Conservation (phyloP, 2,329 filamentous ascomycete species). For the Cercospora brassicicola region DNA sequence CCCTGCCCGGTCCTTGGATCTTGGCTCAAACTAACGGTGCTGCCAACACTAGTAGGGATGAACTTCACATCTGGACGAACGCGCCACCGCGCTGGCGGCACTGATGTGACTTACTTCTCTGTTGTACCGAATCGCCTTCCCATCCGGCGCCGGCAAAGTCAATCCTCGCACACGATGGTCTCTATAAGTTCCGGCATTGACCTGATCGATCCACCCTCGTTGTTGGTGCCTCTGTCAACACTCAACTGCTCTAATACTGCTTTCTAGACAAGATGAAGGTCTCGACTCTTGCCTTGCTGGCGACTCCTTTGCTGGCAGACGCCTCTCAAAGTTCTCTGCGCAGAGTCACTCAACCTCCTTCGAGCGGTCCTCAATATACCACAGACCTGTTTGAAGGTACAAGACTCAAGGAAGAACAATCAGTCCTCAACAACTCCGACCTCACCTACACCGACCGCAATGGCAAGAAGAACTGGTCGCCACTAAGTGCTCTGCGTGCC, state of each 20-base stretch:
- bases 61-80: neutral
- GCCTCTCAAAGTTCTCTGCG: slow-evolving; percentile 17
- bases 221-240: neutral
- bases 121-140: neutral
- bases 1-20: neutral
- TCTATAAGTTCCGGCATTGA: neutral
- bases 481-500: slow-evolving; percentile 45
- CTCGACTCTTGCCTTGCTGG: slow-evolving; percentile 12
- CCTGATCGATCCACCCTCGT: neutral
- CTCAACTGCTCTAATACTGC: neutral
- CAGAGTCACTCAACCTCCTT: slow-evolving; percentile 17
- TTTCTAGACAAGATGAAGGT: slow-evolving; percentile 19
- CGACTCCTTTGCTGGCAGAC: slow-evolving; percentile 18
- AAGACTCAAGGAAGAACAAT: slow-evolving; percentile 30
- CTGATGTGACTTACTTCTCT: neutral
- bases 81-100: neutral
- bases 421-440: slow-evolving; percentile 34
- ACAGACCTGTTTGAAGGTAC: slow-evolving; percentile 34
- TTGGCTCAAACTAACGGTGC: neutral
- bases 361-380: slow-evolving; percentile 21
- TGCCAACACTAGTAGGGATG: neutral
- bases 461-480: slow-evolving; percentile 34
- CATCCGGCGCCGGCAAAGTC: neutral
- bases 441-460: slow-evolving; percentile 35
- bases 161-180: neutral